Conservation (phyloP, 805 yeast species). For the Metschnikowia continentalis region DNA sequence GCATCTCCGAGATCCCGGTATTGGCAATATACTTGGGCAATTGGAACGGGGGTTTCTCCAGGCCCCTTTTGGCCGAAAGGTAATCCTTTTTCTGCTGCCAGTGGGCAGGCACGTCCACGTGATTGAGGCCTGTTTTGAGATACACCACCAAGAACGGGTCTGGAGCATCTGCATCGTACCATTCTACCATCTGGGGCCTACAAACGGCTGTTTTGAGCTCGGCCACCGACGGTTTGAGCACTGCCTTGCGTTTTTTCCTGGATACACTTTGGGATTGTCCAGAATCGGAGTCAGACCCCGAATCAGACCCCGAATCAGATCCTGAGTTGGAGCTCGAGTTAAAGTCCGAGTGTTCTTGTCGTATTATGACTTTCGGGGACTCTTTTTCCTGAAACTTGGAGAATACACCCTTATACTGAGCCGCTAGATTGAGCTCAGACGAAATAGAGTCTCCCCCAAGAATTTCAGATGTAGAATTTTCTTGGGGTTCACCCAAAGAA, state of each 20-base stretch:
- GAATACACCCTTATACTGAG: neutral
- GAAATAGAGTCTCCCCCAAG: too few relatives aligned
- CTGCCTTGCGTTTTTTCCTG: slow-evolving; percentile 45
- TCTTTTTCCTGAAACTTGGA: neutral
- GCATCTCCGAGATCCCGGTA: slow-evolving; percentile 86
- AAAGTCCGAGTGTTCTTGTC: too few relatives aligned
- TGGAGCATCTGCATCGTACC: slow-evolving; percentile 82
- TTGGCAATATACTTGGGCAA: slow-evolving; percentile 73
- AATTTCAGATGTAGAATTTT: too few relatives aligned
- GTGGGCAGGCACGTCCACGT: slow-evolving; percentile 74
- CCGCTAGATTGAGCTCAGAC: neutral
- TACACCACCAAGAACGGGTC: slow-evolving; percentile 67
- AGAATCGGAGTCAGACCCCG: neutral
- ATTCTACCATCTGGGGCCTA: slow-evolving; percentile 73
- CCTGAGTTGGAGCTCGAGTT: too few relatives aligned
- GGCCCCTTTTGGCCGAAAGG: slow-evolving; percentile 58
- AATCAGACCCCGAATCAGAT: neutral
- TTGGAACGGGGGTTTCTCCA: slow-evolving; percentile 67
- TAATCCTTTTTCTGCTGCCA: slow-evolving; percentile 82
- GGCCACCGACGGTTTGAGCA: slow-evolving; percentile 60
- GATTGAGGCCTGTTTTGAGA: slow-evolving; percentile 62
- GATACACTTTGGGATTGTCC: slow-evolving; percentile 3
- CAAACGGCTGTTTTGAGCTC: slow-evolving; percentile 56
- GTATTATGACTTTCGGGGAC: neutral
- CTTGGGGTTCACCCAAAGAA: too few relatives aligned